phyloP scores from a whole-genome alignment of 805 yeast genomes.

The Wickerhamomyces strasburgensis region DNA sequence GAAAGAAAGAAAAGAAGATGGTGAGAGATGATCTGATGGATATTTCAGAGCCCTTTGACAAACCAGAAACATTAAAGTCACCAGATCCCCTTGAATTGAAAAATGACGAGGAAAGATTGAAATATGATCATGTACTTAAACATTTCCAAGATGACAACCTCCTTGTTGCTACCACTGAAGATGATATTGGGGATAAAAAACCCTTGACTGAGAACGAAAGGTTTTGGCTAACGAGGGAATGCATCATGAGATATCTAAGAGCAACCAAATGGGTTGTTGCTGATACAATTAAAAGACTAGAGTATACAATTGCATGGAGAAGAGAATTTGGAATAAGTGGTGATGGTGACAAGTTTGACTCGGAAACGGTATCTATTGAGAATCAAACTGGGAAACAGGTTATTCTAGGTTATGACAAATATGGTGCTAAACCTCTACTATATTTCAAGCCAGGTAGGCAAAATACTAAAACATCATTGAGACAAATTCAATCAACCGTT shows the following conservation, averaged over 20 bases:
- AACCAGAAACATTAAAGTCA: conserved; percentile 47
- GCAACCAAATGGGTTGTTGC: conserved; percentile 86
- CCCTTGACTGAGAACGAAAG: conserved; percentile 56
- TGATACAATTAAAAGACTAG: conserved; percentile 72
- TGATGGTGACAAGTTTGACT: conserved; percentile 46
- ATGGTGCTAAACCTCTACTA: conserved; percentile 81
- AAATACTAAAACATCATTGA: conserved; percentile 79
- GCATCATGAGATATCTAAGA: conserved; percentile 78
- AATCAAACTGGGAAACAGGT: conserved; percentile 90
- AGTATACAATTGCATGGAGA: conserved; percentile 81
- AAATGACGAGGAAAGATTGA: conserved; percentile 32
- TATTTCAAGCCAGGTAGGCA: conserved; percentile 92
- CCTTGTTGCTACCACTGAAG: conserved; percentile 23
- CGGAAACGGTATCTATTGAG: conserved; percentile 55
- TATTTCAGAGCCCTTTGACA: conserved; percentile 45
- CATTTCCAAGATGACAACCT: conserved; percentile 53
- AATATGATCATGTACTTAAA: conserved; percentile 48
- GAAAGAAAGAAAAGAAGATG: conserved; percentile 15
- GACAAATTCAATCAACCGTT: conserved; percentile 91
- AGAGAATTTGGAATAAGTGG: conserved; percentile 75
- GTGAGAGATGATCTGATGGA: conserved; percentile 24
- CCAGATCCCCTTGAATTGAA: conserved; percentile 5
- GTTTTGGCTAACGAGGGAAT: conserved; percentile 90
- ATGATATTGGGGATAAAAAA: conserved; percentile 22
- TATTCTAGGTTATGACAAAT: conserved; percentile 75